phyloP scores from a whole-genome alignment of 225 moss, liverwort and hornwort genomes.

The Straminergon stramineum region DNA sequence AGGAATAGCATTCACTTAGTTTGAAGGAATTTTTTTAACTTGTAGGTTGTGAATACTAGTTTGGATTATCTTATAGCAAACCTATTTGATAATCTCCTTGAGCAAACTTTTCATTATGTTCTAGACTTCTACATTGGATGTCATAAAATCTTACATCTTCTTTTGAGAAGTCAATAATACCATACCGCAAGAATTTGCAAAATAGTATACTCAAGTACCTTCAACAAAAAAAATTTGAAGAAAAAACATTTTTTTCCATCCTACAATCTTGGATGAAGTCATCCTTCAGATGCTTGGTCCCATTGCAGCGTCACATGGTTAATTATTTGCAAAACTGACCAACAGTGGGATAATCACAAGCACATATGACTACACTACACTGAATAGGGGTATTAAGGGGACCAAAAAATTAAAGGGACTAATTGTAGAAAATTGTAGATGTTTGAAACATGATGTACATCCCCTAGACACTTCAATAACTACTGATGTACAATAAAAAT shows the following conservation, averaged over 20 bases:
- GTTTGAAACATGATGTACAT: too few relatives aligned
- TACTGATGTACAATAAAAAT: too few relatives aligned
- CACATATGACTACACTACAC: background rate
- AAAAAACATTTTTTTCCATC: background rate
- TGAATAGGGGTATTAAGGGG: too few relatives aligned
- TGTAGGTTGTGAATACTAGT: too few relatives aligned
- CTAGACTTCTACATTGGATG: background rate
- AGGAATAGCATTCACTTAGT: background rate
- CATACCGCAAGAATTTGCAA: background rate
- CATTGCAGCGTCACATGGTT: accelerated
- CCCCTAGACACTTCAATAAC: too few relatives aligned
- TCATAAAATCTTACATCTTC: background rate
- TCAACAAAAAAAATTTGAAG: background rate
- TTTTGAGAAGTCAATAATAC: background rate
- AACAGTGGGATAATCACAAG: background rate
- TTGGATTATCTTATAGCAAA: too few relatives aligned
- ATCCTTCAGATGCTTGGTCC: too few relatives aligned
- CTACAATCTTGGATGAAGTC: background rate
- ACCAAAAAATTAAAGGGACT: too few relatives aligned
- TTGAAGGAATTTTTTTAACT: background rate
- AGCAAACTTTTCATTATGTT: background rate
- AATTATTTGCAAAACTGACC: background rate
- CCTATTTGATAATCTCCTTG: too few relatives aligned
- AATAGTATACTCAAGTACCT: background rate
- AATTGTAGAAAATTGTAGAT: too few relatives aligned